phyloP scores from a whole-genome alignment of 2,329 filamentous ascomycete species.

The Claviceps sp. region DNA sequence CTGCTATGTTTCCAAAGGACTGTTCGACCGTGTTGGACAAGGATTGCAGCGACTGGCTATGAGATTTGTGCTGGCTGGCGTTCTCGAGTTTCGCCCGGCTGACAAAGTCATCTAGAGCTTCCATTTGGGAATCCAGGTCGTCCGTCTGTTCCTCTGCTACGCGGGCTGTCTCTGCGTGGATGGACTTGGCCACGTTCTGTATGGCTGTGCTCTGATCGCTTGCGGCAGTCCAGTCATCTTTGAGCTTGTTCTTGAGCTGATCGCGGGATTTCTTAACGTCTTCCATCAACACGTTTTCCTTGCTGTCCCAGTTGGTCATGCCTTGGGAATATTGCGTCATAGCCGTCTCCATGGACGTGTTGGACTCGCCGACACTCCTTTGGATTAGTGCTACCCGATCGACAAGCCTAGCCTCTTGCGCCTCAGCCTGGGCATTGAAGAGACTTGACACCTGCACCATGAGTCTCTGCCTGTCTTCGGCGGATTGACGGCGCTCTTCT shows the following conservation, averaged over 20 bases:
- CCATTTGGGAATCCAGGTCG: slow-evolving; percentile 80
- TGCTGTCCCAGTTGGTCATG: slow-evolving; percentile 62
- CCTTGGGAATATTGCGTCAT: slow-evolving; percentile 52
- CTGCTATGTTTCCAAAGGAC: slow-evolving; percentile 58
- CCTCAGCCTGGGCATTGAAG: slow-evolving; percentile 58
- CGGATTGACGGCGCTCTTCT: slow-evolving; percentile 61
- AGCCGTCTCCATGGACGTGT: slow-evolving; percentile 49
- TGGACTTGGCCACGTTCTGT: slow-evolving; percentile 68
- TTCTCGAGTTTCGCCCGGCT: slow-evolving; percentile 71
- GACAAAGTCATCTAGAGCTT: slow-evolving; percentile 82
- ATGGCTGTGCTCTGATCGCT: slow-evolving; percentile 74
- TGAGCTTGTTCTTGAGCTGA: slow-evolving; percentile 64
- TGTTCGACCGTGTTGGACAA: slow-evolving; percentile 57
- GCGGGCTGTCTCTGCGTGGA: slow-evolving; percentile 79
- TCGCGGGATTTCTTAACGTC: slow-evolving; percentile 63
- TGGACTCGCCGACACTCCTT: slow-evolving; percentile 49
- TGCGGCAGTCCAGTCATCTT: slow-evolving; percentile 73
- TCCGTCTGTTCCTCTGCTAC: slow-evolving; percentile 83
- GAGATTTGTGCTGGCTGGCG: slow-evolving; percentile 57
- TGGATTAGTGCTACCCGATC: slow-evolving; percentile 49
- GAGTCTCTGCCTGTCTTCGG: slow-evolving; percentile 59
- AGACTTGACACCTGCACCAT: slow-evolving; percentile 66
- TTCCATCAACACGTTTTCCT: slow-evolving; percentile 55
- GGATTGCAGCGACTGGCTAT: slow-evolving; percentile 49
- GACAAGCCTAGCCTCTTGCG: slow-evolving; percentile 58